Percentiles rank a stretch among this genome's conserved stretches.
These are phyloP conservation scores for Discostella stelligeroides DNA, from an alignment of 108 stramenopile genomes.

Conservation along the genomic window DNA sequence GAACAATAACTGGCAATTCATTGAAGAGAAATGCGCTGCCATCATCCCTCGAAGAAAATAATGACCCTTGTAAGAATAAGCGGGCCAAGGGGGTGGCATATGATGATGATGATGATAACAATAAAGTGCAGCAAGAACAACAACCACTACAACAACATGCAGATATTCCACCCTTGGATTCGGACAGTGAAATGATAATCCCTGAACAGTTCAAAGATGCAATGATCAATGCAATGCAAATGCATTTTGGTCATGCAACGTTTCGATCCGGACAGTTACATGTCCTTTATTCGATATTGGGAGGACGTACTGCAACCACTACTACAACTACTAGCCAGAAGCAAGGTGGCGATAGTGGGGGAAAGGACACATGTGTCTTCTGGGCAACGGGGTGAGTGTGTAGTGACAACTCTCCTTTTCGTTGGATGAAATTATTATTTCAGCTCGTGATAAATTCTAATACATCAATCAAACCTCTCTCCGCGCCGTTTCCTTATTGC, in stretches of 20 bases:
- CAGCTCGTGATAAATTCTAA: too few species aligned
- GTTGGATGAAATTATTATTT: too few species aligned
- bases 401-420: background rate
- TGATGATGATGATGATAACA: background rate
- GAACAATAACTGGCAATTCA: too few species aligned
- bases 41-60: too few species aligned
- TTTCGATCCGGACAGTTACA: constrained; percentile 51
- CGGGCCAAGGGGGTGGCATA: background rate
- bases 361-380: constrained; percentile 83
- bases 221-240: constrained; percentile 31
- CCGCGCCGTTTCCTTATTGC: too few species aligned
- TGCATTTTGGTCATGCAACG: constrained; percentile 44
- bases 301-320: background rate
- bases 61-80: too few species aligned
- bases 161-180: background rate
- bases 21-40: too few species aligned
- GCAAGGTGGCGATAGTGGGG: constrained; percentile 2
- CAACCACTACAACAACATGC: background rate
- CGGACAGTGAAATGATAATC: background rate
- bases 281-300: constrained; percentile 31
- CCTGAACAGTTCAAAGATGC: constrained; percentile 15
- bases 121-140: background rate
- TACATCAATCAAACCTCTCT: background rate
- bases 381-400: constrained; percentile 86
- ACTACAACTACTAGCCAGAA: background rate